Conservation (phyloP, 768 basidiomycete genomes). For the Cantharellus anzutake region DNA sequence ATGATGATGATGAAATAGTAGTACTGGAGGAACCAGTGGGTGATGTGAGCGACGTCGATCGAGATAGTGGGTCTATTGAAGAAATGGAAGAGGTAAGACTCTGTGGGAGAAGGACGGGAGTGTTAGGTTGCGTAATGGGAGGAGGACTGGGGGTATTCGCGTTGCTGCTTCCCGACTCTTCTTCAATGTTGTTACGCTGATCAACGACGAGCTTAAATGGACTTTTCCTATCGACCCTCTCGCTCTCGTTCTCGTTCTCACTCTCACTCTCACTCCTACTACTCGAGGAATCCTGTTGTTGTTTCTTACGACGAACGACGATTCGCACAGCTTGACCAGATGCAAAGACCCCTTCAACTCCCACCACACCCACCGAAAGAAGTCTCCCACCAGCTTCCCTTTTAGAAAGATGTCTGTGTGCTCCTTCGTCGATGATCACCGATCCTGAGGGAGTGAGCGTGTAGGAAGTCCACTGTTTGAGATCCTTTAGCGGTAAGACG, state of each 20-base stretch:
- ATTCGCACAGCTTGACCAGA: conserved; percentile 88
- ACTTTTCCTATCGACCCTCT: neutral
- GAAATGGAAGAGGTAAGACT: neutral
- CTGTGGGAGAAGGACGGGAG: neutral
- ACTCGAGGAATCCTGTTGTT: neutral
- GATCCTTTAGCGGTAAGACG: conserved; percentile 49
- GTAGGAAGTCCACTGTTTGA: conserved; percentile 96
- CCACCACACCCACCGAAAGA: conserved; percentile 79
- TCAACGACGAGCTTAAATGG: too few species aligned
- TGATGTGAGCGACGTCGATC: neutral
- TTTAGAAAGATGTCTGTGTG: conserved; percentile 66
- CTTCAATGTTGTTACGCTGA: too few species aligned
- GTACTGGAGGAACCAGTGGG: too few species aligned
- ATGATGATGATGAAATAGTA: too few species aligned
- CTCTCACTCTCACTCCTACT: neutral
- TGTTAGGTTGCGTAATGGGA: neutral
- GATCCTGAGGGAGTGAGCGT: conserved; percentile 79
- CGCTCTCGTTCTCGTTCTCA: neutral
- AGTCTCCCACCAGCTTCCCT: conserved; percentile 79
- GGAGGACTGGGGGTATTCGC: neutral
- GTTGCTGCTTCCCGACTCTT: neutral
- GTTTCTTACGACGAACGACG: conserved; percentile 21
- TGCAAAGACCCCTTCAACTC: conserved; percentile 77
- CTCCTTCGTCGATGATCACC: conserved; percentile 77
- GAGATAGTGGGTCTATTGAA: neutral